phyloP scores from a whole-genome alignment of 1,139 yeast genomes.

The Geotrichum phurueaensis region DNA sequence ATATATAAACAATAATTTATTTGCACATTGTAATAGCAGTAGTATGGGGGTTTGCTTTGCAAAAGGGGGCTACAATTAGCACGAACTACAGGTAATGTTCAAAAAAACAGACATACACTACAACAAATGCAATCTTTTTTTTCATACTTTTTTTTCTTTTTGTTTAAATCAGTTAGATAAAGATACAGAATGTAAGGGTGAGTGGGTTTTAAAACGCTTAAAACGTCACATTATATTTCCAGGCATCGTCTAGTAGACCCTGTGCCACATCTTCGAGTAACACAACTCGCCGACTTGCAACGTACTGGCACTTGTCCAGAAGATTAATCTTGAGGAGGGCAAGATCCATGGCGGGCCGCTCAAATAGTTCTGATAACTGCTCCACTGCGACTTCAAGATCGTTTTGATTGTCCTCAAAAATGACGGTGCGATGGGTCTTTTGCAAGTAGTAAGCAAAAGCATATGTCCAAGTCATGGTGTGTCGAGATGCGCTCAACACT shows the following conservation, averaged over 20 bases:
- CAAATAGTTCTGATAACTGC: slow-evolving; percentile 64
- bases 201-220: background rate
- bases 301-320: slow-evolving; percentile 37
- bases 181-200: background rate
- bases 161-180: background rate
- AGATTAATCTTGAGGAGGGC: slow-evolving; percentile 32
- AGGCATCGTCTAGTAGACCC: slow-evolving; percentile 34
- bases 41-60: too few relatives aligned
- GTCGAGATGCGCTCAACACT: slow-evolving; percentile 61
- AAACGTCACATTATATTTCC: slow-evolving; percentile 27
- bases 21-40: too few relatives aligned
- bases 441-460: slow-evolving; percentile 69
- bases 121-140: background rate
- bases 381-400: slow-evolving; percentile 72
- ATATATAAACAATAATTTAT: background rate
- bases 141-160: background rate
- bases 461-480: slow-evolving; percentile 85
- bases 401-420: slow-evolving; percentile 72
- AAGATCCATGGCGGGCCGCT: slow-evolving; percentile 33
- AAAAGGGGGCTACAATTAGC: too few relatives aligned
- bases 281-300: slow-evolving; percentile 32
- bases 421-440: slow-evolving; percentile 39
- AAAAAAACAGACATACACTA: background rate
- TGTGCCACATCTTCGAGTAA: slow-evolving; percentile 35
- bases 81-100: too few relatives aligned